Percentiles rank a stretch among this genome's conserved stretches.
phyloP scores from a whole-genome alignment of 768 basidiomycete genomes.

The Kwoniella sp. region DNA sequence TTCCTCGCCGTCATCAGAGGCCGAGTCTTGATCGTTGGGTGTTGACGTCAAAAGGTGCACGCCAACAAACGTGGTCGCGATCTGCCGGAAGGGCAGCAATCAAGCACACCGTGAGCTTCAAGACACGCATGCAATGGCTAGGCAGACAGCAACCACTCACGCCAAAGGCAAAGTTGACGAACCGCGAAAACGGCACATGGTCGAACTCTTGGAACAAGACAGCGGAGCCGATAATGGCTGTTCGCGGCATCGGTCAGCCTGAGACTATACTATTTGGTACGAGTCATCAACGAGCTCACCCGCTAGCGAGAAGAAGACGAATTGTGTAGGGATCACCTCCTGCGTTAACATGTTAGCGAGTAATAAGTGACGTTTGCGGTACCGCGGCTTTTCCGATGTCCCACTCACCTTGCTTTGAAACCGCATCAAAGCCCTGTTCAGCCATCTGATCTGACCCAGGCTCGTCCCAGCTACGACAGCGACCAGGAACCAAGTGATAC shows the following conservation, averaged over 20 bases:
- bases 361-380: no score
- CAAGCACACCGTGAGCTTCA: not conserved
- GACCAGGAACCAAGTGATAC: conserved; percentile 56
- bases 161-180: conserved; percentile 43
- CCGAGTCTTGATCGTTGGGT: conserved; percentile 2
- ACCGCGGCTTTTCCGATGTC: no score
- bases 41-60: conserved; percentile 72
- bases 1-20: not conserved
- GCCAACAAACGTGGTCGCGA: conserved; percentile 76
- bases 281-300: conserved; percentile 32
- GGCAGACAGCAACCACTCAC: no score
- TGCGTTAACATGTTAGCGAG: conserved; percentile 40
- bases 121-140: no score
- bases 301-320: conserved; percentile 88
- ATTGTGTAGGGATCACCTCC: conserved; percentile 91
- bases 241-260: not conserved
- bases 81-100: no score
- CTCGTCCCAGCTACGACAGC: conserved; percentile 56
- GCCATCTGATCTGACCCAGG: conserved; percentile 47
- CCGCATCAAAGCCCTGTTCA: conserved; percentile 67
- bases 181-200: conserved; percentile 60
- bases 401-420: conserved; percentile 79
- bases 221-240: conserved; percentile 82
- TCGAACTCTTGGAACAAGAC: conserved; percentile 92
- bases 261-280: no score